Conservation (phyloP, 164 flowering plant genomes). For the Vitis rotundifolia region DNA sequence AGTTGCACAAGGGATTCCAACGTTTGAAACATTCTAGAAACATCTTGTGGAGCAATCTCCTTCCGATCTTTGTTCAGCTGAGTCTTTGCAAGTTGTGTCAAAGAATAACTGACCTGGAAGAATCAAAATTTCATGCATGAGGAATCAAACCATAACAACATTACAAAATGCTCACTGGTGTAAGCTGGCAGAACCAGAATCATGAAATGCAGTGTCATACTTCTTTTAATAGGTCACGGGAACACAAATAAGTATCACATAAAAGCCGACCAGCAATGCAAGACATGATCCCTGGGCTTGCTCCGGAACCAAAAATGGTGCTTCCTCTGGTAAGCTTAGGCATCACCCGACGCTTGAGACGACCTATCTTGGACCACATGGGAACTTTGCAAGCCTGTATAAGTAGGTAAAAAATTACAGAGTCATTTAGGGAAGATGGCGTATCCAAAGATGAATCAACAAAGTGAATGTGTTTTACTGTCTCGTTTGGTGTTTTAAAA, state of each 20-base stretch:
- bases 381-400: conserved; percentile 79
- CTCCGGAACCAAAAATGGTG: conserved; percentile 82
- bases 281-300: conserved; percentile 93
- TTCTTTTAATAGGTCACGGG: conserved; percentile 95
- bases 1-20: conserved; percentile 76
- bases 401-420: not conserved
- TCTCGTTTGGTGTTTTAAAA: too few relatives aligned
- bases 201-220: conserved; percentile 30
- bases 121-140: conserved; percentile 10
- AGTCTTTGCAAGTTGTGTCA: conserved; percentile 90
- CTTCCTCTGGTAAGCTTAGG: conserved; percentile 85
- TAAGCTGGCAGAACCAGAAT: not conserved
- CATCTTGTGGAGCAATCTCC: conserved; percentile 85
- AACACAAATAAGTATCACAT: conserved; percentile 90
- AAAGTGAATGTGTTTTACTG: too few relatives aligned
- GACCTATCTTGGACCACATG: conserved; percentile 97
- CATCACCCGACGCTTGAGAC: conserved; percentile 87
- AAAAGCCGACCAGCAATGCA: conserved; percentile 96
- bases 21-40: conserved; percentile 71
- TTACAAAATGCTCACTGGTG: not conserved
- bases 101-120: conserved; percentile 90
- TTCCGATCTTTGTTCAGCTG: conserved; percentile 87
- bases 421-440: not conserved
- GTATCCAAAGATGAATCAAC: not conserved
- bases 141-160: not conserved